Evolutionary conservation across 768 basidiomycete genomes (phyloP), one percentile per base, ranked within the genome.

Genomic region (Lyophyllum shimeji): DNA sequence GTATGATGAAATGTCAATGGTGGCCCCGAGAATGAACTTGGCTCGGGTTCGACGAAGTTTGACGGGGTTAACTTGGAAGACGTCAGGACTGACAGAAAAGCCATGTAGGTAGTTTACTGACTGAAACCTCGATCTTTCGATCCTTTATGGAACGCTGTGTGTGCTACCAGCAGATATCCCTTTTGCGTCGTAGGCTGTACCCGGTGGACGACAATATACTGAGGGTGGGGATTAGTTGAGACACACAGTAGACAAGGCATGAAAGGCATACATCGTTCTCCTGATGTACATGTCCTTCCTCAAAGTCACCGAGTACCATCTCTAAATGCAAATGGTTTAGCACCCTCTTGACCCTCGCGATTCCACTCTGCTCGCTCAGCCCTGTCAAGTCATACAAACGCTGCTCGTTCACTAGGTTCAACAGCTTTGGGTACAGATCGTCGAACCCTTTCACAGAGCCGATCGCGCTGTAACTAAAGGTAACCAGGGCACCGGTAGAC

Each of bases 381-480:
- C 79, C 80, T 0, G 84, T 84, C 13, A 90, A 63, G 60, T 91
- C 87, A 65, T 99, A 99, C 60, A 70, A 69, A 58, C 94, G 79
- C 65, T 83, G 86, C 69, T 99, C 97, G 13, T 75, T 77, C 9
- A 98, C 97, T 47, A 99, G 76, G 67, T 97, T 83, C 33, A 99
- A 72, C n/a, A 96, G 72, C 68, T 94, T 96, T 2, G 96, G 96
- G 67, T 98, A 98, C 20, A 99, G 71, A 62, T 99, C 97, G 64
- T 99, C 97, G 66, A 96, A 97, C 18, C 96, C 97, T 71, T 98
- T 97, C 62, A 95, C 94, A 15, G 92, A 95, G 1, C 95, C 97
- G 53, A 92, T 82, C 3, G 90, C 97, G 21, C 85, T 90, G 63
- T 84, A 85, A 33, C 90, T 89, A 73, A 98, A 98, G 0, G 95